A percentile compares a stretch with the other conserved stretches of the same genome.
Evolutionary conservation across 805 yeast genomes (phyloP).

Genomic region (Metschnikowia shivogae): DNA sequence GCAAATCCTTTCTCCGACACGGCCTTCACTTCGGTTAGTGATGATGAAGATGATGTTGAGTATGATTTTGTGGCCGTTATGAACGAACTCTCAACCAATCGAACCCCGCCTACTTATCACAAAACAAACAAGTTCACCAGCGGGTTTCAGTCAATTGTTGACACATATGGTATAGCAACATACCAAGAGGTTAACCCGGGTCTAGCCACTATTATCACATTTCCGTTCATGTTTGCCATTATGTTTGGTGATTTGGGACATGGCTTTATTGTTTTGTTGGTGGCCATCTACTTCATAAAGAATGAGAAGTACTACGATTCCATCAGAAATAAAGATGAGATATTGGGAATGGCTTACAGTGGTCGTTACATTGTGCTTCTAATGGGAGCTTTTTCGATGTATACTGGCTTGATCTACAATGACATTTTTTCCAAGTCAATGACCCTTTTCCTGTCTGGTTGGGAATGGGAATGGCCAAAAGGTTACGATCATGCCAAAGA

Average conservation of each 20-base stretch:
- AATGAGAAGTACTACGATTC: slow-evolving; percentile 50
- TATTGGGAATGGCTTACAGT: slow-evolving; percentile 70
- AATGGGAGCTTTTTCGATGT: slow-evolving; percentile 72
- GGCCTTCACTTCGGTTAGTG: slow-evolving; percentile 11
- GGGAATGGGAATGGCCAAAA: slow-evolving; percentile 54
- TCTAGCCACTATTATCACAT: slow-evolving; percentile 67
- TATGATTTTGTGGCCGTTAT: slow-evolving; percentile 34
- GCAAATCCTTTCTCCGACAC: slow-evolving; percentile 7
- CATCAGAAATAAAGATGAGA: slow-evolving; percentile 63
- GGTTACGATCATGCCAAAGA: slow-evolving; percentile 34
- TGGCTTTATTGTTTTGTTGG: slow-evolving; percentile 59
- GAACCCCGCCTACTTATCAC: slow-evolving; percentile 70
- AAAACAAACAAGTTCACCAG: slow-evolving; percentile 64
- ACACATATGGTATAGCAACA: slow-evolving; percentile 75
- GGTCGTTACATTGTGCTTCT: slow-evolving; percentile 66
- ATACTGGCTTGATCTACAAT: slow-evolving; percentile 69
- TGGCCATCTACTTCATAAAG: slow-evolving; percentile 50
- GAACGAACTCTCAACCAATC: slow-evolving; percentile 59
- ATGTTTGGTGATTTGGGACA: slow-evolving; percentile 85
- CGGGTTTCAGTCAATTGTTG: slow-evolving; percentile 67
- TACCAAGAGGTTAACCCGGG: slow-evolving; percentile 76
- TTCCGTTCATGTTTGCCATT: slow-evolving; percentile 79
- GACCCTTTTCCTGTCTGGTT: slow-evolving; percentile 65
- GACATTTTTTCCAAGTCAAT: slow-evolving; percentile 68
- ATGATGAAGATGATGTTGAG: slow-evolving; percentile 16